Conservation (phyloP, 2,329 filamentous ascomycete genomes). For the Albifimbria verrucaria region DNA sequence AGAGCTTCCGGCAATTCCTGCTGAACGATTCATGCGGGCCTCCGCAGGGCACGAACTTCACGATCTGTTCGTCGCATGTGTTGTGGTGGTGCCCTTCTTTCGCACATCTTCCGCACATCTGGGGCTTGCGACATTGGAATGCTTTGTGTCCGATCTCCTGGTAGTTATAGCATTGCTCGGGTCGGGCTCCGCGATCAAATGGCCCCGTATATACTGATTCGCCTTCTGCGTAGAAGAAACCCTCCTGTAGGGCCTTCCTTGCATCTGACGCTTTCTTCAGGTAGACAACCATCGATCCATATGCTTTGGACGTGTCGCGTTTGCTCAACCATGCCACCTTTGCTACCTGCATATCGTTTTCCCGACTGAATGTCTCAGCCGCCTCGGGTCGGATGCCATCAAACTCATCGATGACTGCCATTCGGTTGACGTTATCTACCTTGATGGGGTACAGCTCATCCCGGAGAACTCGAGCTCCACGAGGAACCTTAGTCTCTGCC, state of each 20-base stretch:
- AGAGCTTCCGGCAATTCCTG: conserved; percentile 16
- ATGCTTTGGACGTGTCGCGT: conserved; percentile 15
- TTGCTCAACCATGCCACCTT: conserved; percentile 22
- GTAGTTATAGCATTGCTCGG: conserved; percentile 18
- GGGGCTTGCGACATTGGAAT: conserved; percentile 13
- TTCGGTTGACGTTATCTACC: too few species aligned
- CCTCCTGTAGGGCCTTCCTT: conserved; percentile 13
- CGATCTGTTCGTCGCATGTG: conserved; percentile 8
- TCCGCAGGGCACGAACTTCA: conserved; percentile 15
- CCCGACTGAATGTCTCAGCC: conserved; percentile 14
- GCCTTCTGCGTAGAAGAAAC: conserved; percentile 17
- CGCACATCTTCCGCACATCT: conserved; percentile 13
- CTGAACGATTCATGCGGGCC: conserved; percentile 18
- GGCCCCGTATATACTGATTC: conserved; percentile 13
- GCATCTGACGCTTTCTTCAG: conserved; percentile 15
- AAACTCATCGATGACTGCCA: too few species aligned
- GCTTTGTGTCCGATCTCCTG: not conserved
- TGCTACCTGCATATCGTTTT: conserved; percentile 18
- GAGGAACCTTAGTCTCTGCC: conserved; percentile 9
- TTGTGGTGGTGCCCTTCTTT: conserved; percentile 16
- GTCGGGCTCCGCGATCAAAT: conserved; percentile 17
- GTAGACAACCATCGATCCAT: conserved; percentile 21
- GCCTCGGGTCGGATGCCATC: too few species aligned
- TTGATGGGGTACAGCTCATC: conserved; percentile 21
- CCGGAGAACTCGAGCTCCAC: conserved; percentile 13